Evolutionary conservation across 768 basidiomycete species (phyloP).

Genomic region (Candolleomyces efflorescens): DNA sequence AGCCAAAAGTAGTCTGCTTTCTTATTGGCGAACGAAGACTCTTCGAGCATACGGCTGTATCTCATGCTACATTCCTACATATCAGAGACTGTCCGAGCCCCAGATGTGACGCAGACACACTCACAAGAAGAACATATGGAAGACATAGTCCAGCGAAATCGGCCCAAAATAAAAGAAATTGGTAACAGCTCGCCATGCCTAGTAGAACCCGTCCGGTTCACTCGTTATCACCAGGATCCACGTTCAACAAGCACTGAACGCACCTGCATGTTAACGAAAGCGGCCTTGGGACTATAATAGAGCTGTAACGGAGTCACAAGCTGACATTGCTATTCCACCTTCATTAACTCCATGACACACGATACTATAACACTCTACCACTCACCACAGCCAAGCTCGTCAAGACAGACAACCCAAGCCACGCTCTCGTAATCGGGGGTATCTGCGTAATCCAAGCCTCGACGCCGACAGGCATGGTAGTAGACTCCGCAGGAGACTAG

Average conservation of each 20-base stretch:
- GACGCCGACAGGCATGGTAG: slow-evolving; percentile 71
- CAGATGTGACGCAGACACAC: slow-evolving; percentile 23
- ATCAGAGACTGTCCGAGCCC: too few relatives aligned
- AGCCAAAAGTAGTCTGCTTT: slow-evolving; percentile 97
- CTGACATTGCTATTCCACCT: slow-evolving; percentile 90
- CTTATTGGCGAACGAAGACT: slow-evolving; percentile 88
- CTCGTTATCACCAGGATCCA: background rate
- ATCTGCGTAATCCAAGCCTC: slow-evolving; percentile 92
- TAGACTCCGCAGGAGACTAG: too few relatives aligned
- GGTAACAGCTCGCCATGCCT: slow-evolving; percentile 87
- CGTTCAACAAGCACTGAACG: too few relatives aligned
- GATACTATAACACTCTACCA: too few relatives aligned
- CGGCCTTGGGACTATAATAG: slow-evolving; percentile 87
- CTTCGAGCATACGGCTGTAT: slow-evolving; percentile 95
- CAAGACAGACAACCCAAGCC: slow-evolving; percentile 75
- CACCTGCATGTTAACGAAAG: slow-evolving; percentile 80
- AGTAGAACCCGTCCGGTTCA: slow-evolving; percentile 9
- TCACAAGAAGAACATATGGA: slow-evolving; percentile 98
- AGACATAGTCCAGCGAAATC: slow-evolving; percentile 89
- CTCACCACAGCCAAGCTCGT: slow-evolving; percentile 86
- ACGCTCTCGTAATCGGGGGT: slow-evolving; percentile 85
- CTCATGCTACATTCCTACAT: slow-evolving; percentile 74
- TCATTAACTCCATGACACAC: too few relatives aligned
- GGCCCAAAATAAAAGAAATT: slow-evolving; percentile 97
- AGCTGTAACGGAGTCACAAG: slow-evolving; percentile 86